Conservation (phyloP, 73 alveolate species). For the Paramecium caudatum region DNA sequence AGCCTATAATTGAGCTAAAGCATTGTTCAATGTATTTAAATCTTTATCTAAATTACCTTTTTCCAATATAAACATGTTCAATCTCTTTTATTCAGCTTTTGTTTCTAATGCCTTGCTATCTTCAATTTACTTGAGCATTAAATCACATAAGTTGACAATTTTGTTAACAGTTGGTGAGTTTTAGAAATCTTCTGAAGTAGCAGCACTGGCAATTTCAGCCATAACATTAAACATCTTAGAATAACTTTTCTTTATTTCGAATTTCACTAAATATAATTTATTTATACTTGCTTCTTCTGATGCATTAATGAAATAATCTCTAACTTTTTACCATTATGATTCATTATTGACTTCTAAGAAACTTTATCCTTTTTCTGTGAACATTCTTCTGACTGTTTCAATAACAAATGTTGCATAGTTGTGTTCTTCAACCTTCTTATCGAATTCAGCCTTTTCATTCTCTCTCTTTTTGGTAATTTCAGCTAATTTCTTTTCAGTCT, state of each 20-base stretch:
- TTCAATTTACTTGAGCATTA: constrained; percentile 38
- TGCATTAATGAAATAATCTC: constrained; percentile 61
- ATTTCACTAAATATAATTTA: constrained; percentile 10
- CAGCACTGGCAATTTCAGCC: constrained; percentile 48
- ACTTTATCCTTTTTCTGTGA: constrained; percentile 35
- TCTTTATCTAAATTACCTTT: constrained; percentile 58
- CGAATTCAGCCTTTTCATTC: constrained; percentile 43
- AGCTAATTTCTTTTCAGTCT: constrained; percentile 44
- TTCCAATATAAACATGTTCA: constrained; percentile 38
- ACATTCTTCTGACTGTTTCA: constrained; percentile 64
- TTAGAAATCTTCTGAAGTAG: constrained; percentile 44
- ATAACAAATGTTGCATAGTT: constrained; percentile 66
- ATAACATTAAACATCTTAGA: constrained; percentile 30
- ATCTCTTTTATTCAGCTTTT: constrained; percentile 57
- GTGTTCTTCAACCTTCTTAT: constrained; percentile 49
- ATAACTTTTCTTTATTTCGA: constrained; percentile 55
- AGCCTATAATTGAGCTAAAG: constrained; percentile 59
- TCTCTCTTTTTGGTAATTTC: constrained; percentile 47
- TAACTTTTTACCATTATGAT: constrained; percentile 4
- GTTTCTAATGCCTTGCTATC: constrained; percentile 43
- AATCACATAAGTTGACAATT: constrained; percentile 58
- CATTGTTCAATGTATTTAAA: constrained; percentile 25
- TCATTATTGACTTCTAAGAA: not conserved
- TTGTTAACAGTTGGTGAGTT: constrained; percentile 44
- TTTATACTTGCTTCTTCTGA: constrained; percentile 47